phyloP scores from a whole-genome alignment of 2,329 filamentous ascomycete genomes.

The Exophiala sideris region DNA sequence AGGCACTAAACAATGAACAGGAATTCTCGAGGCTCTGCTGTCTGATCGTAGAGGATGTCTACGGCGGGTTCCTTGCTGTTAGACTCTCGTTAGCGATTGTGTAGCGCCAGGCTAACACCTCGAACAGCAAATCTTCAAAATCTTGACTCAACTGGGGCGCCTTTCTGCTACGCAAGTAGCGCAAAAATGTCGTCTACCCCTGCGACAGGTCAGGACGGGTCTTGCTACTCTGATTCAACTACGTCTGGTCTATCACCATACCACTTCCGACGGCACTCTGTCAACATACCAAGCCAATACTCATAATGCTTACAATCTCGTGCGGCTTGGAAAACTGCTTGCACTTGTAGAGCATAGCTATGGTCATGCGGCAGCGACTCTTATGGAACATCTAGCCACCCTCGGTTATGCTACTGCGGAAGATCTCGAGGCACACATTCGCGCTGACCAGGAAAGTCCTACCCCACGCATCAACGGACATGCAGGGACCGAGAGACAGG shows the following conservation, averaged over 20 bases:
- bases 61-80: constrained; percentile 91
- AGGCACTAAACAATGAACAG: constrained; percentile 3
- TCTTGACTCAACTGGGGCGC: constrained; percentile 74
- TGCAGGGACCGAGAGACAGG: neutral
- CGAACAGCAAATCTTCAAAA: constrained; percentile 74
- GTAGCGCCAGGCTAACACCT: constrained; percentile 9
- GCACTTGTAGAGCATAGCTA: constrained; percentile 70
- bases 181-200: constrained; percentile 67
- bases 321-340: constrained; percentile 77
- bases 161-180: constrained; percentile 67
- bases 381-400: constrained; percentile 71
- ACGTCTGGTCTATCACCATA: constrained; percentile 74
- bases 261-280: constrained; percentile 56
- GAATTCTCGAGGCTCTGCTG: constrained; percentile 78
- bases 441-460: neutral
- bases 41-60: constrained; percentile 82
- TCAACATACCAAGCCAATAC: constrained; percentile 83
- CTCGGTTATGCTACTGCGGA: constrained; percentile 67
- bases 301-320: constrained; percentile 73
- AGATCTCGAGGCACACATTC: constrained; percentile 39
- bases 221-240: constrained; percentile 84
- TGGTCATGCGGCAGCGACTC: constrained; percentile 68
- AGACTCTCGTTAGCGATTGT: constrained; percentile 34
- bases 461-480: constrained; percentile 1
- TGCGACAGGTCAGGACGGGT: constrained; percentile 74